Base-by-base conservation (phyloP, 1,139 yeast genomes). In the Tardiomyces blankii region DNA sequence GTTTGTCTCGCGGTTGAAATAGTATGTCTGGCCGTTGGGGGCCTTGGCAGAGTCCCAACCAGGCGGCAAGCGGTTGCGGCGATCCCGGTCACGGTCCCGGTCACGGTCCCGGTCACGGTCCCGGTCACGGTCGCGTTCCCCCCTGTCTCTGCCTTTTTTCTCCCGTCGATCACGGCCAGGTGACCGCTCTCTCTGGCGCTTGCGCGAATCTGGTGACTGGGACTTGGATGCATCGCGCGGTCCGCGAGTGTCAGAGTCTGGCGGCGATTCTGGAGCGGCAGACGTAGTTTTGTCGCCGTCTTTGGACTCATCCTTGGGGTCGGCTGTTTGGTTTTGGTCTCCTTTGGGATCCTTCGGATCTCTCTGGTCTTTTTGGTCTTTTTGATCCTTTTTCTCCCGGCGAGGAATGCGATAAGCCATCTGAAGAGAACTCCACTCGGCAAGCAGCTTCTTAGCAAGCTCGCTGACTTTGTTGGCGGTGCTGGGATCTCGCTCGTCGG, bases 381-480 rank as follows among this genome's bases (percentile, higher is more conserved):
- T 18, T 14, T 38, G 35, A 7, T 30, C 42, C 12, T 40, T 21
- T 16, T 43, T 45, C 38, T 56, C 60, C 12, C 66, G 61, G 49
- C 83, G 80, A 0, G 91, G 91, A 44, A 91, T 91, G 48, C 95
- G 75, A 58, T 82, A 85, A 7, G 91, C 93, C 77, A 86, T 79
- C 58, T 84, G 80, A 51, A 87, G 74, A 32, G 68, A 69, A 41
- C 81, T 70, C 97, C 97, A 91, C 51, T 74, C 81, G 1, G 70
- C 68, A 23, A 86, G 58, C 42, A 91, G 65, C 9, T 64, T 61
- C 7, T 62, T 51, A 1, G 83, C 73, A 39, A 71, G 61, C 9
- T 61, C 57, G 46, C 68, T 65, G 38, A 59, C 52, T 14, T 55
- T 47, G 46, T 53, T 49, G n/a, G 40, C 18, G 39, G 46, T 25